phyloP scores from a whole-genome alignment of 192 early-diverging fungal species.

The Backusella luteola region DNA sequence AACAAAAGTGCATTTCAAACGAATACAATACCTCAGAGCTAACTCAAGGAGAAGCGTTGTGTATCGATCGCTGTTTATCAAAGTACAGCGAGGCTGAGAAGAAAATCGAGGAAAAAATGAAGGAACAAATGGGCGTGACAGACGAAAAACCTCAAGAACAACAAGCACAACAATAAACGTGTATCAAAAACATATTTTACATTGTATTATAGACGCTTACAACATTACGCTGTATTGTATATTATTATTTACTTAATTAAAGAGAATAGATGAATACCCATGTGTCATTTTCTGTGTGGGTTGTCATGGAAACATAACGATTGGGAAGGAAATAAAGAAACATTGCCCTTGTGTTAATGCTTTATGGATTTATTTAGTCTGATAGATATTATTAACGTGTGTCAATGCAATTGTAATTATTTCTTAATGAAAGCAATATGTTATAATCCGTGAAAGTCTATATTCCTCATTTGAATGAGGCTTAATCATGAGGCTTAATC shows the following conservation, averaged over 20 bases:
- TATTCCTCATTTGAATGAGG: too few species aligned
- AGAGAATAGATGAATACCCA: background rate
- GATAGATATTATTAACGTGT: too few species aligned
- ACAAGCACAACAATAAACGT: slow-evolving; percentile 3
- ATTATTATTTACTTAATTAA: background rate
- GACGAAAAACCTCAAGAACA: background rate
- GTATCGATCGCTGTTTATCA: slow-evolving; percentile 84
- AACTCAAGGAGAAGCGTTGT: slow-evolving; percentile 91
- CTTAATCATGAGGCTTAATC: too few species aligned
- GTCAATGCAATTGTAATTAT: too few species aligned
- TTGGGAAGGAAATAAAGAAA: too few species aligned
- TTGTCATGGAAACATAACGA: background rate
- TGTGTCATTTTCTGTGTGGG: background rate
- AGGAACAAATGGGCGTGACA: slow-evolving; percentile 41
- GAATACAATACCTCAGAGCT: slow-evolving; percentile 75
- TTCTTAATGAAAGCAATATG: too few species aligned
- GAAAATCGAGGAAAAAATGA: slow-evolving; percentile 77
- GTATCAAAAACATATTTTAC: background rate
- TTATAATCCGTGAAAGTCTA: too few species aligned
- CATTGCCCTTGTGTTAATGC: too few species aligned
- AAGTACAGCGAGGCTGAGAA: slow-evolving; percentile 88
- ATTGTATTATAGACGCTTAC: background rate
- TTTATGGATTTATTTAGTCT: too few species aligned
- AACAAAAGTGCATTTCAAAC: slow-evolving; percentile 81
- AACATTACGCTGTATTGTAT: background rate